Evolutionary conservation across 164 flowering plant genomes (phyloP), one percentile per base, ranked within the genome.

Genomic region (Sextonia rubra): DNA sequence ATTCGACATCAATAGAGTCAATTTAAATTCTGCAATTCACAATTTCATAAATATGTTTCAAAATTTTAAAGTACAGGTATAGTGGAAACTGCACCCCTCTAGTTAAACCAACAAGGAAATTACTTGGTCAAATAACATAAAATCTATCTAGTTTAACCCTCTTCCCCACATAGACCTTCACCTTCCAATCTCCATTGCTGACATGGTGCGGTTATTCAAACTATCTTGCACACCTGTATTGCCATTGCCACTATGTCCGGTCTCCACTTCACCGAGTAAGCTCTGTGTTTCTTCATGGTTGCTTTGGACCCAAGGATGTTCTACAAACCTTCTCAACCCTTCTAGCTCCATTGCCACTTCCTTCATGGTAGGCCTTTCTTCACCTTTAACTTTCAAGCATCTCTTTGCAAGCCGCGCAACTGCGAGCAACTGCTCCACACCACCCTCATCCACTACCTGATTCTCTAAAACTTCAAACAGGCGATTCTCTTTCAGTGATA

Each of bases 381-480:
- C 74, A 12, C 74, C 74, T 2, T 71, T 70, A 65, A 64, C 3
- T 8, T 32, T 66, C 0, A 76, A n/a, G 74, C 78, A 76, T 60
- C 66, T 71, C 22, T 22, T 66, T 3, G 71, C 74, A 56, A 71
- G 67, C 12, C 58, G 60, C 18, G 67, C 66, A 3, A 71, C 66
- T 30, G 56, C 69, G 14, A 44, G 26, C 0, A 82, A 7, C 67
- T 82, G 82, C 48, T 82, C 80, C 14, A 56, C 48, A 6, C 26
- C 58, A 1, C 73, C 80, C 44, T 79, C 82, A 7, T 72, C 49
- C 37, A 73, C 24, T 9, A 79, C 60, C 3, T 73, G 30, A 29
- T 30, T 63, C 52, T 82, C 84, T 1, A 82, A 48, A n/a, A 82
- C 24, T 48, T 77, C 65, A 12, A 63, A 67, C 20, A 82, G 56